Base-by-base conservation (phyloP, 805 yeast genomes). In the Kuraishia floccosa region DNA sequence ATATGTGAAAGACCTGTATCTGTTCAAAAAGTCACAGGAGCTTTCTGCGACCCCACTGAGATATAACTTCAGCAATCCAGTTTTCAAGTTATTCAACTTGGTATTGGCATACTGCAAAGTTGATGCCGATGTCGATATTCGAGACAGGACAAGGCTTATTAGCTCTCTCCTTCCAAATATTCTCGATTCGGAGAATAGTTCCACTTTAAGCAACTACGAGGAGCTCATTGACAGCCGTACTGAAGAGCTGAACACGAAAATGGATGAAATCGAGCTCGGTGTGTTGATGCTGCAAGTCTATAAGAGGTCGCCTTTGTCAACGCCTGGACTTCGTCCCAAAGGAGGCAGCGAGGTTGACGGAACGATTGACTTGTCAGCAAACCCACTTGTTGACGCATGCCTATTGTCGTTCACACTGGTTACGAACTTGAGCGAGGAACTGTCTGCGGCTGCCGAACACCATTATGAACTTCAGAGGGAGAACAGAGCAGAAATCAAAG, bases 131-230 rank as follows among this genome's bases (percentile, higher is more conserved):
- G 72, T 73, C 42, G 95, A 84, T 46, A 69, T 83, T 1, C 65
- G 97, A 36, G 97, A 91, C 47, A 65, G 89, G 36, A 85, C 95
- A 0, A 64, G 98, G 41, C 64, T 78, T 56, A 60, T 84, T 18
- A 58, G 70, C 16, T 68, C 84, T 0, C 55, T 89, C 3, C 58
- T 85, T 29, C 65, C 68, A 19, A 51, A 52, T 32, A 32, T 54
- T 9, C 37, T 45, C 2, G 13, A 23, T 18, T 18, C 22, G 7
- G 39, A 46, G 2, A 39, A 40, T 6, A 38, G 45, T 12, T 22
- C 32, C 2, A 33, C 31, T 19, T 18, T 37, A 19, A 30, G 36
- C 24, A 33, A 40, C 14, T 39, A 49, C 28, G 36, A 35, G 15
- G 38, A 35, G 4, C 41, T 44, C 23, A 35, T 48, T 15, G 31